Base-by-base conservation (phyloP, 768 basidiomycete species). In the Suillus bovinus region DNA sequence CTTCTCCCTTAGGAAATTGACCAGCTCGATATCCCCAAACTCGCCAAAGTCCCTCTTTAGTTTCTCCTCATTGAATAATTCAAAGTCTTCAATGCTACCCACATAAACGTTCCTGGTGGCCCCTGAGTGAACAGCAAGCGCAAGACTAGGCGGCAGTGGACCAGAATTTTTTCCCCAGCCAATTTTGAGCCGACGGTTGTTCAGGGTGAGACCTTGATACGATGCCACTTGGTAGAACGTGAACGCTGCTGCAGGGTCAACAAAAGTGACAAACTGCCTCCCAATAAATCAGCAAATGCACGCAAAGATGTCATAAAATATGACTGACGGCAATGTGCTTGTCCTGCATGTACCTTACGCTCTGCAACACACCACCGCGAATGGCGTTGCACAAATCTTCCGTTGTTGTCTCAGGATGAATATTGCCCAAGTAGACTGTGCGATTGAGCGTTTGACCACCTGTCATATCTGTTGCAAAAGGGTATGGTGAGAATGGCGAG, bases 111-210 rank as follows among this genome's bases (percentile, higher is more conserved):
- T 99, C 62, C 97, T 84, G 16, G 94, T 97, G 2, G 96, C 94
- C 22, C 97, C 97, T 0, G 88, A 84, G 72, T 96, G 93, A 3
- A 99, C 92, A 0, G 94, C 92, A 64, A 96, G 82, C 33, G 93
- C 90, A 42, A 97, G 82, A 2, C 88, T 84, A 17, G 95, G 90
- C 20, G 89, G 84, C 17, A 96, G 81, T 20, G 94, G 90, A 6
- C 94, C 95, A 17, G 93, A 89, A 71, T 92, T 92, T 84, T 96
- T 99, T 62, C 96, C 96, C 97, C 96, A 99, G 53, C 96, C 96
- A 68, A 98, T 87, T 81, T 98, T 99, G 65, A 99, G 84, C 31
- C 95, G 87, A 47, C 96, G 89, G 75, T 94, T 93, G 80, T 94
- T 96, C 62, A 99, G 81, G 27, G 90, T 93, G 60, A 99, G 80